Evolutionary conservation across 805 yeast species (phyloP).

Genomic region (Jamesozyma gamospora): DNA sequence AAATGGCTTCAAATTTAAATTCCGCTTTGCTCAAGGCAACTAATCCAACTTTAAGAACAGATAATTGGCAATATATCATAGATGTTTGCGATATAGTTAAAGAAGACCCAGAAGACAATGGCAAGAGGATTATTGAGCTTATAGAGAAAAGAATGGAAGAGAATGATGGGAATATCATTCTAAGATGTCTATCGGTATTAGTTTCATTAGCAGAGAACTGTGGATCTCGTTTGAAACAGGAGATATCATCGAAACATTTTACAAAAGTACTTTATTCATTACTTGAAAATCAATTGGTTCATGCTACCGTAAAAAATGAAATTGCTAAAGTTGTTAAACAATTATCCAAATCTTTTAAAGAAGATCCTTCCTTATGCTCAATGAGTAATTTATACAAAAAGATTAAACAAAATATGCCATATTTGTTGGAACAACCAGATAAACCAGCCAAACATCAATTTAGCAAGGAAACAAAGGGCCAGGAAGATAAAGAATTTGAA

Average conservation of each 20-base stretch:
- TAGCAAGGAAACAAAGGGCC: constrained; percentile 34
- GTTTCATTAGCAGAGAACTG: constrained; percentile 67
- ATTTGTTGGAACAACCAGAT: constrained; percentile 11
- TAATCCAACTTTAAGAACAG: constrained; percentile 48
- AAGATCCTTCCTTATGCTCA: constrained; percentile 68
- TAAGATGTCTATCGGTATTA: constrained; percentile 46
- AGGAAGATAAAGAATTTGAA: constrained; percentile 74
- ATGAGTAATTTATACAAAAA: constrained; percentile 52
- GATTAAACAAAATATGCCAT: constrained; percentile 33
- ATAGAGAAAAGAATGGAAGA: constrained; percentile 40
- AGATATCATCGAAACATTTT: constrained; percentile 49
- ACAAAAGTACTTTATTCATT: constrained; percentile 40
- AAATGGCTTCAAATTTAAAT: constrained; percentile 4
- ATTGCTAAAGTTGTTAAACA: constrained; percentile 61
- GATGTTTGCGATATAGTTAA: constrained; percentile 60
- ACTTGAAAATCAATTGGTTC: constrained; percentile 46
- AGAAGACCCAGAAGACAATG: constrained; percentile 49
- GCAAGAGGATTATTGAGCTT: constrained; percentile 32
- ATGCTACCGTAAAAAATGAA: constrained; percentile 54
- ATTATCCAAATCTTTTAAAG: constrained; percentile 50
- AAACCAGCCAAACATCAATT: constrained; percentile 50
- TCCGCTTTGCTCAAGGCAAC: constrained; percentile 42
- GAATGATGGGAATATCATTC: constrained; percentile 54
- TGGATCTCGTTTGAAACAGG: constrained; percentile 57
- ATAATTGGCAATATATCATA: constrained; percentile 57